phyloP scores from a whole-genome alignment of 352 stramenopile species.

The Globisporangium takayamanum region DNA sequence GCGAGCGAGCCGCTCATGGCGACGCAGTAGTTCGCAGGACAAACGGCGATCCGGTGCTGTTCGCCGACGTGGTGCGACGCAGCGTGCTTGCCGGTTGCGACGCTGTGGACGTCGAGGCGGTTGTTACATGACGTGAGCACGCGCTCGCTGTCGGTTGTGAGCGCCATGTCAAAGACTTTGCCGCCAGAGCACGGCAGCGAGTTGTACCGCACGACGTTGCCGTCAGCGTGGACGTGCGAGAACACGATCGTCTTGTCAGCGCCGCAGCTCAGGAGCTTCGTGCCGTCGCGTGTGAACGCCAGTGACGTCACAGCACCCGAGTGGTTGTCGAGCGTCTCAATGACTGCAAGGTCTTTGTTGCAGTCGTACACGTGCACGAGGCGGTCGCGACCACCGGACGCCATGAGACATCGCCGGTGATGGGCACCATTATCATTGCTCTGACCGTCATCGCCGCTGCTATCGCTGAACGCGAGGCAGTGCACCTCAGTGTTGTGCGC shows the following conservation, averaged over 20 bases:
- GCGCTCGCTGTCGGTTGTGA: slow-evolving; percentile 67
- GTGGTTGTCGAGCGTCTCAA: slow-evolving; percentile 74
- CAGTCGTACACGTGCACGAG: slow-evolving; percentile 82
- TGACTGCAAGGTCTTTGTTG: slow-evolving; percentile 19
- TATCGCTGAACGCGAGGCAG: slow-evolving; percentile 39
- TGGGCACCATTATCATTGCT: neutral
- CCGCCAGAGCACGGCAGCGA: slow-evolving; percentile 43
- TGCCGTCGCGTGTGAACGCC: slow-evolving; percentile 66
- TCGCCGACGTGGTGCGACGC: slow-evolving; percentile 60
- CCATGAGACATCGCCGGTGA: slow-evolving; percentile 30
- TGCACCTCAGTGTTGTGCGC: slow-evolving; percentile 74
- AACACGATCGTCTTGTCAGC: slow-evolving; percentile 73
- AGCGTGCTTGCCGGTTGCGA: slow-evolving; percentile 57
- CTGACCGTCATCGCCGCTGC: slow-evolving; percentile 8
- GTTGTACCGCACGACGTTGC: slow-evolving; percentile 38
- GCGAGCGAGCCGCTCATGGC: slow-evolving; percentile 76
- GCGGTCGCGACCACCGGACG: slow-evolving; percentile 68
- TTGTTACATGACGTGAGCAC: slow-evolving; percentile 76
- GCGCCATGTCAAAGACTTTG: slow-evolving; percentile 70
- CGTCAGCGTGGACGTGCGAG: slow-evolving; percentile 32
- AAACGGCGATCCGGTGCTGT: slow-evolving; percentile 63
- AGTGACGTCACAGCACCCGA: slow-evolving; percentile 58
- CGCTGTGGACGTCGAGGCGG: slow-evolving; percentile 62
- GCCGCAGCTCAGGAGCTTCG: slow-evolving; percentile 54
- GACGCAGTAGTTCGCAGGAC: slow-evolving; percentile 57